phyloP scores from a whole-genome alignment of 768 basidiomycete species.

The Suillus alpinus region DNA sequence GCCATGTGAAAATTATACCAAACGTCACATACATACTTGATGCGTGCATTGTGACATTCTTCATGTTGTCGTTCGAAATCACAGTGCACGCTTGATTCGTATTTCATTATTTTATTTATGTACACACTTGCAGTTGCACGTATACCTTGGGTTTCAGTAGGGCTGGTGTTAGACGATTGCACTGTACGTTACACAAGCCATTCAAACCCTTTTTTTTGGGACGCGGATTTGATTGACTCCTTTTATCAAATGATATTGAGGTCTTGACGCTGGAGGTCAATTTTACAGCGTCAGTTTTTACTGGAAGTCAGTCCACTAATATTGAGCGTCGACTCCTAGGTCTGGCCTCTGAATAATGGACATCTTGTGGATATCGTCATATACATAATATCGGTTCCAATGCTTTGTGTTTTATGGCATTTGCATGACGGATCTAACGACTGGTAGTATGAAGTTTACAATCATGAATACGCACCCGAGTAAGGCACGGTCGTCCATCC shows the following conservation, averaged over 20 bases:
- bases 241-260: background rate
- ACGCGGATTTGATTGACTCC: background rate
- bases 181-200: background rate
- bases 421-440: background rate
- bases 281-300: background rate
- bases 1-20: background rate
- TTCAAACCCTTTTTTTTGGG: background rate
- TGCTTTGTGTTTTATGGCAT: too few relatives aligned
- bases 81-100: background rate
- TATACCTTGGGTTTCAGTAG: background rate
- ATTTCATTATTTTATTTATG: background rate
- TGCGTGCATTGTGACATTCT: conserved; percentile 1
- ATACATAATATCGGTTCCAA: background rate
- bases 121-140: background rate
- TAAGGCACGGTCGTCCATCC: too few relatives aligned
- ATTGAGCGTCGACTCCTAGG: background rate
- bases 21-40: background rate
- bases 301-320: background rate
- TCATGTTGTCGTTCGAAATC: background rate
- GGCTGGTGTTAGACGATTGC: background rate
- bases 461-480: too few relatives aligned
- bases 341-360: background rate
- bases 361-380: background rate
- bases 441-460: too few relatives aligned
- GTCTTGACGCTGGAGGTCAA: background rate